Conservation (phyloP, 1,139 yeast genomes). For the Hansenula sp. region DNA sequence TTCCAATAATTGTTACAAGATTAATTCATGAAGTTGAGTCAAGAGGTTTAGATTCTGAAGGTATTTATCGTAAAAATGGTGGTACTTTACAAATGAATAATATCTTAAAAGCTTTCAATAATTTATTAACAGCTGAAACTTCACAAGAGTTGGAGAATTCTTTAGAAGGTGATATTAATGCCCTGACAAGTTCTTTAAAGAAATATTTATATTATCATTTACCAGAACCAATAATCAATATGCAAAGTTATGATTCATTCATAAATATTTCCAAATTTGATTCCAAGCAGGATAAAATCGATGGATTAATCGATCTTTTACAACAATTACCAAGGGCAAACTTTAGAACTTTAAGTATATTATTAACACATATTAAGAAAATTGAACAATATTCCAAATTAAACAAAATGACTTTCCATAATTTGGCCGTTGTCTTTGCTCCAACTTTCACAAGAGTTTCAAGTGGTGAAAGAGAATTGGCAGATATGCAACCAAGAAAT, state of each 20-base stretch:
- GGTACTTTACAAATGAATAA: conserved; percentile 71
- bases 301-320: conserved; percentile 33
- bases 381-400: conserved; percentile 44
- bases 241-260: conserved; percentile 60
- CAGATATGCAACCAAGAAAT: conserved; percentile 82
- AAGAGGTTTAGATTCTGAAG: conserved; percentile 73
- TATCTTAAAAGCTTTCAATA: conserved; percentile 37
- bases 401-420: conserved; percentile 78
- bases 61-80: conserved; percentile 89
- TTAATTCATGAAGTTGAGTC: conserved; percentile 79
- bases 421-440: conserved; percentile 90
- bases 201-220: conserved; percentile 72
- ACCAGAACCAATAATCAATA: conserved; percentile 84
- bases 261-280: conserved; percentile 43
- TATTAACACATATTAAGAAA: conserved; percentile 63
- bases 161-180: conserved; percentile 70
- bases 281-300: conserved; percentile 30
- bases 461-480: conserved; percentile 78
- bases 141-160: conserved; percentile 34
- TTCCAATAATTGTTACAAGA: conserved; percentile 70
- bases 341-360: conserved; percentile 45
- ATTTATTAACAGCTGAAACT: conserved; percentile 27
- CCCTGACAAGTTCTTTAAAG: conserved; percentile 82
- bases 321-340: conserved; percentile 65
- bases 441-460: conserved; percentile 86